Conservation (phyloP, 257 asterid genomes). For the Salvia rosmarinus region DNA sequence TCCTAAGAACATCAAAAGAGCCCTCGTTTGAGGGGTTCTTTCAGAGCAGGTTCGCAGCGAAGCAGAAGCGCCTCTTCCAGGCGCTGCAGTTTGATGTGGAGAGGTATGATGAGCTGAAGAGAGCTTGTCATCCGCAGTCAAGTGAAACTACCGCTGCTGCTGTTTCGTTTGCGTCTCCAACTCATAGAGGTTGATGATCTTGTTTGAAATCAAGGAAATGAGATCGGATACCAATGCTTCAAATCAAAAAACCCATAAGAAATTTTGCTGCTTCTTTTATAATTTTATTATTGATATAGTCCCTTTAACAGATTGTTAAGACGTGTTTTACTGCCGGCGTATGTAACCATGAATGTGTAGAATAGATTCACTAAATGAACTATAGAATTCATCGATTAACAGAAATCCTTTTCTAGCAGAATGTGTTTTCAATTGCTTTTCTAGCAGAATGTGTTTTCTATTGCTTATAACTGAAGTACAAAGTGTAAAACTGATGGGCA, state of each 20-base stretch:
- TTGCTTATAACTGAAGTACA: too few relatives aligned
- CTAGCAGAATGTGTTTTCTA: too few relatives aligned
- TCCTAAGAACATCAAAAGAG: constrained; percentile 74
- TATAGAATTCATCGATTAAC: neutral
- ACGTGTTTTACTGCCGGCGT: neutral
- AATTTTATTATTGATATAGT: neutral
- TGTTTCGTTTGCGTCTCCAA: constrained; percentile 31
- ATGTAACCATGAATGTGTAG: neutral
- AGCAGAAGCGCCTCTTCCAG: constrained; percentile 71
- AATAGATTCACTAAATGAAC: neutral
- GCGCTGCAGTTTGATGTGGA: constrained; percentile 54
- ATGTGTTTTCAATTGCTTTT: neutral
- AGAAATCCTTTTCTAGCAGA: neutral
- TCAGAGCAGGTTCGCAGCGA: constrained; percentile 67
- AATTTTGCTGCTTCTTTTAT: constrained; percentile 5
- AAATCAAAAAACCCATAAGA: neutral
- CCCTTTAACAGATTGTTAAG: neutral
- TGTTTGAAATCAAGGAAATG: constrained; percentile 14
- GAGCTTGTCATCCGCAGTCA: constrained; percentile 43
- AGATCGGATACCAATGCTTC: constrained; percentile 7
- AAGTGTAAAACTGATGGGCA: too few relatives aligned
- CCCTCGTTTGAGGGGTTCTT: constrained; percentile 86
- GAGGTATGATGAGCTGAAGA: constrained; percentile 65
- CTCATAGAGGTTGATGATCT: constrained; percentile 8
- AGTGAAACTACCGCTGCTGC: constrained; percentile 4